phyloP scores from a whole-genome alignment of 768 basidiomycete genomes.

The Gymnopilus dilepis region DNA sequence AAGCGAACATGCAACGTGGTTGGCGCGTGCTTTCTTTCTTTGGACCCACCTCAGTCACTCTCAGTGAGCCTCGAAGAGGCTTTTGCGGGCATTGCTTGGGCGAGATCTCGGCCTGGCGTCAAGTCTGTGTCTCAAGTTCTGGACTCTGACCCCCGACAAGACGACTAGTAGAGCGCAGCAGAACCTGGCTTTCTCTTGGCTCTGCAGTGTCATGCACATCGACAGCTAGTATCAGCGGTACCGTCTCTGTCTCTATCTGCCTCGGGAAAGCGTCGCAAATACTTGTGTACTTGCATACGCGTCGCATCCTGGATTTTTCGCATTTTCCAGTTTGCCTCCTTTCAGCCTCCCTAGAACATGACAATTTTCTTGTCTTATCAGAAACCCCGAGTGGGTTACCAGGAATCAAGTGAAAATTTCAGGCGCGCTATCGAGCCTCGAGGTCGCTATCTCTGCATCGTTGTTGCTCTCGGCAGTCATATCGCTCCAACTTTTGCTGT shows the following conservation, averaged over 20 bases:
- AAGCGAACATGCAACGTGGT: conserved; percentile 16
- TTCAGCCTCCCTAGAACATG: background rate
- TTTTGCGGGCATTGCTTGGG: background rate
- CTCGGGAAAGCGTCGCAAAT: background rate
- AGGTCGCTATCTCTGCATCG: conserved; percentile 11
- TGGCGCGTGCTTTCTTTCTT: conserved; percentile 7
- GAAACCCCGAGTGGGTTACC: background rate
- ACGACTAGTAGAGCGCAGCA: no score
- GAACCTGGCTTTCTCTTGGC: no score
- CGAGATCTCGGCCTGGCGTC: background rate
- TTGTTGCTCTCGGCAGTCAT: background rate
- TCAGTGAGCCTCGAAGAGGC: background rate
- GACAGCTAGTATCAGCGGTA: no score
- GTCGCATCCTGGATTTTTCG: background rate
- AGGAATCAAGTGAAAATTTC: background rate
- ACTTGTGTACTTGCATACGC: background rate
- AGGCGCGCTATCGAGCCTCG: conserved; percentile 1
- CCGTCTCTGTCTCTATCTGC: background rate
- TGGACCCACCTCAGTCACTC: background rate
- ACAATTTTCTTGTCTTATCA: conserved; percentile 4
- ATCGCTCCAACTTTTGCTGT: background rate
- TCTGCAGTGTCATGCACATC: no score
- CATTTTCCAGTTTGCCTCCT: no score
- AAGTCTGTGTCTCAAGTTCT: no score
- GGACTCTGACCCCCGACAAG: no score